Evolutionary conservation across 2,329 filamentous ascomycete genomes (phyloP), one percentile per base, ranked within the genome.

Genomic region (Aspergillus sp.): DNA sequence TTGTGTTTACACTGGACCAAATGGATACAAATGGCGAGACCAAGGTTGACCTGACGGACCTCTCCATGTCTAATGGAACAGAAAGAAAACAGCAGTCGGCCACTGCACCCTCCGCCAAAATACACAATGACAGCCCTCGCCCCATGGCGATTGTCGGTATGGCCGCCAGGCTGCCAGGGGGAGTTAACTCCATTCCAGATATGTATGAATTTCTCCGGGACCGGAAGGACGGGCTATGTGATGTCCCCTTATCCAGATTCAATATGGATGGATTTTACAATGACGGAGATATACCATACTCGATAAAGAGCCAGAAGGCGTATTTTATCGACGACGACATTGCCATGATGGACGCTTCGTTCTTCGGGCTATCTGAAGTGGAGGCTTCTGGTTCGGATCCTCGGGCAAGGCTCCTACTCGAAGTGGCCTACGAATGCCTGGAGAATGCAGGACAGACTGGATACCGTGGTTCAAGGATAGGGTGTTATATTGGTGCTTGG

Each of bases 351-450:
- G 72, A 74, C 47, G 48, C 63, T 1, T 39, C 52, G 1, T 69
- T 70, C 48, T 73, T 70, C 34, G 42, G 52, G 1, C 57, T 70
- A 15, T 50, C 48, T 8, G 37, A 37, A 2, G 11, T n/a, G 1
- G 70, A 73, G 27, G 52, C 60, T 1, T 56, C 51, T 30, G 39
- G 44, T 3, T 41, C 66, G 19, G 72, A 73, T 41, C 72, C 71
- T 0, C 70, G 73, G 41, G 70, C 73, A 40, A 54, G 68, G 1
- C 51, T 63, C 7, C 40, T 73, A 0, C 56, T 74, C 0, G 71
- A 74, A 42, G 64, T 70, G 4, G 59, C 64, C 1, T 66, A 61
- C 22, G 72, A 74, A 40, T 67, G 64, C 12, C 34, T 75, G 3
- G 70, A 73, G 27, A 66, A 64, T 47, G 66, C 58, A 1, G 66